phyloP scores from a whole-genome alignment of 2,329 filamentous ascomycete genomes.

The Lecanosticta acicola region DNA sequence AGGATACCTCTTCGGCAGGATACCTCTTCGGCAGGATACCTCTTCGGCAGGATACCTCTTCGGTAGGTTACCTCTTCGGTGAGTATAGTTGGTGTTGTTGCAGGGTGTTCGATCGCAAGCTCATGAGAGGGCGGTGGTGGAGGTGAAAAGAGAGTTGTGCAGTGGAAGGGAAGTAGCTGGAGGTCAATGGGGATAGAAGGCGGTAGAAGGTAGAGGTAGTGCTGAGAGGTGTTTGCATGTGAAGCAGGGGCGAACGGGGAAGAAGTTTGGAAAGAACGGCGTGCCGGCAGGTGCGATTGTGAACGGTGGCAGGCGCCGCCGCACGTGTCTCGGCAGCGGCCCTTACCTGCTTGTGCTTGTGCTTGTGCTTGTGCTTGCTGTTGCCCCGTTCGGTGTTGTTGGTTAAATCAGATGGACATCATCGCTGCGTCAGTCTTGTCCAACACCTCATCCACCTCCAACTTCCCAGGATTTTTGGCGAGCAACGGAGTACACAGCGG shows the following conservation, averaged over 20 bases:
- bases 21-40: no score
- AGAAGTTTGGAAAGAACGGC: background rate
- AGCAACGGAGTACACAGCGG: no score
- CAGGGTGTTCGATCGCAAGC: background rate
- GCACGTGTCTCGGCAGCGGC: no score
- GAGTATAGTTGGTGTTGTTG: background rate
- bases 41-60: no score
- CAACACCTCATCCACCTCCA: background rate
- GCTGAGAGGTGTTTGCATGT: conserved; percentile 6
- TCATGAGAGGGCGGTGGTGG: background rate
- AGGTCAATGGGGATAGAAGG: conserved; percentile 2
- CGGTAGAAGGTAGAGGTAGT: background rate
- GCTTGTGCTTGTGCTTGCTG: no score
- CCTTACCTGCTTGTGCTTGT: no score
- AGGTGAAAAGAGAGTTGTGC: background rate
- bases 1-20: no score
- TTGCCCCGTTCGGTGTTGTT: no score
- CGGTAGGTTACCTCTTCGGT: no score
- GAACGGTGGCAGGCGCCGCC: background rate
- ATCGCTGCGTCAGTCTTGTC: background rate
- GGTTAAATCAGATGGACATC: no score
- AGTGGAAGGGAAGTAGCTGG: background rate
- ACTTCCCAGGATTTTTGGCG: background rate
- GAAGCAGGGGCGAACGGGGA: conserved; percentile 2
- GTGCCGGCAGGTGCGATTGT: background rate